Conservation (phyloP, 2,329 filamentous ascomycete genomes). For the Exophiala spinifera region DNA sequence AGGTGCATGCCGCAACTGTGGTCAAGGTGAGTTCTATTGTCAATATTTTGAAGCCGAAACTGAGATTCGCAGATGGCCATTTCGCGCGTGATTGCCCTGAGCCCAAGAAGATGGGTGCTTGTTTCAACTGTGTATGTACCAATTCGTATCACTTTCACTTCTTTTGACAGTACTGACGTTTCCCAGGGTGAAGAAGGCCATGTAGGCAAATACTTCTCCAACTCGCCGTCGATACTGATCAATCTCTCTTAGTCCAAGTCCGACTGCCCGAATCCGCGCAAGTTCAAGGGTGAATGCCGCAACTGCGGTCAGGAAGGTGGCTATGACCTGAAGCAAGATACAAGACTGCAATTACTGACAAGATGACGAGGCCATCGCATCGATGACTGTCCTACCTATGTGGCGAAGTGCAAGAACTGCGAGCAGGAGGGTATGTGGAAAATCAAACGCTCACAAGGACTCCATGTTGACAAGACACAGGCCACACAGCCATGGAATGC, state of each 20-base stretch:
- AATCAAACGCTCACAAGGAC: not conserved
- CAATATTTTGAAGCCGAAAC: not conserved
- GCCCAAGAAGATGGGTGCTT: conserved; percentile 39
- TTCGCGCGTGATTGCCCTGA: conserved; percentile 42
- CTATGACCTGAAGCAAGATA: not conserved
- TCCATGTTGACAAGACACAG: conserved; percentile 29
- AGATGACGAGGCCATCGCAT: conserved; percentile 41
- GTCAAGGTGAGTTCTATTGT: conserved; percentile 21
- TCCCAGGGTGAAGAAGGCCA: conserved; percentile 39
- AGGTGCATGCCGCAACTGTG: conserved; percentile 27
- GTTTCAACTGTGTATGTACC: conserved; percentile 42
- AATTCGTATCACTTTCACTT: not conserved
- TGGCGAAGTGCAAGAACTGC: conserved; percentile 48
- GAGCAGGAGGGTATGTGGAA: conserved; percentile 40
- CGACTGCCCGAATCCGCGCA: conserved; percentile 46
- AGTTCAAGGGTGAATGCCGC: conserved; percentile 48
- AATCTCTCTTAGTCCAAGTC: conserved; percentile 37
- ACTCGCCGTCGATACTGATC: conserved; percentile 1
- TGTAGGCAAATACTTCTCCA: conserved; percentile 10
- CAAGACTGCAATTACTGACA: not conserved
- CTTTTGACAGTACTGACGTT: conserved; percentile 5
- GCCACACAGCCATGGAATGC: conserved; percentile 46
- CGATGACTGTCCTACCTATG: conserved; percentile 43
- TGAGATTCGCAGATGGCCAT: conserved; percentile 29
- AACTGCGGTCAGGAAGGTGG: conserved; percentile 42